Evolutionary conservation across 2,329 filamentous ascomycete species (phyloP), one percentile per base, ranked within the genome.

Genomic region (Penicillium psychrosexuale): DNA sequence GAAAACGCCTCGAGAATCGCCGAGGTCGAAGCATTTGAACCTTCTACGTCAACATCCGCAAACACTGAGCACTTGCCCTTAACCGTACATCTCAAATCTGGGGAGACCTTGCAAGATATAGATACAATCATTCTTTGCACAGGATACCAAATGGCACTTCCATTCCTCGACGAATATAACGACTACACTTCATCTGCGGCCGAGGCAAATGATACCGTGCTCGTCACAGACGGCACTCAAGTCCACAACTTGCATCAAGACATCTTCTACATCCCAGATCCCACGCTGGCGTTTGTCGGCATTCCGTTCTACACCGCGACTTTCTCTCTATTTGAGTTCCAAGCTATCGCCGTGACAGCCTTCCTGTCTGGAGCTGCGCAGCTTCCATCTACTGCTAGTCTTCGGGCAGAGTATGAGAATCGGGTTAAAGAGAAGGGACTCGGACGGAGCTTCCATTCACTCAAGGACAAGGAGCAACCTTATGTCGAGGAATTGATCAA

Each of bases 271-370:
- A 88, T 88, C 40, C 79, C 80, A 0, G 85, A 89, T 56, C 84
- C 86, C 0, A 82, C 83, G 0, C 73, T 89, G 0, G 74, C 78
- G 0, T 89, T 89, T 58, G 74, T 89, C 17, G 86, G 86, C 0
- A 81, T 86, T 0, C 85, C 84, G 0, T 88, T 84, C 63, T 82
- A 87, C 63, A 83, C 83, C 0, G 84, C 85, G 0, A 89, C 86
- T 0, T 90, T 89, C 63, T 84, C 84, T 0, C 74, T 89, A 0
- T 89, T 88, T 57, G 86, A 89, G 56, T 88, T 87, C 61, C 87
- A 90, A 65, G 85, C 84, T 0, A 82, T 86, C 59, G 80, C 79
- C 0, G 73, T 87, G 0, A 81, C 85, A 0, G 78, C 82, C 3
- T 80, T 86, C 0, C 76, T 85, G 4, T 74, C 81, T 0, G 83